Conservation (phyloP, 129 eudicot species). For the Centrapalus pauciflorus region DNA sequence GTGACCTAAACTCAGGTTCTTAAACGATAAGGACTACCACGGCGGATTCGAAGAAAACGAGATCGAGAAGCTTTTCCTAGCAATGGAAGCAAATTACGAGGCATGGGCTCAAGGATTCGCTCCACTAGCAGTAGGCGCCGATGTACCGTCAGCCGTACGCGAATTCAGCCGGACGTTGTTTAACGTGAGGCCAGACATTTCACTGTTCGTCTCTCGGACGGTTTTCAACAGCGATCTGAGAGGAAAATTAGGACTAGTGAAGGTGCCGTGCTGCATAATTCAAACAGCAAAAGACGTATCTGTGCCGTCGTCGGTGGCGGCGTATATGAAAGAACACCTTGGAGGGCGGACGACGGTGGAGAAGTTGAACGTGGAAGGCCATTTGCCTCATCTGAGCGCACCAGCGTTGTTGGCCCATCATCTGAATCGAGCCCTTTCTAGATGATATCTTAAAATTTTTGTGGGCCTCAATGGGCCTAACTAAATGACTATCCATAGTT, state of each 20-base stretch:
- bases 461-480: conserved; percentile 23
- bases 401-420: conserved; percentile 62
- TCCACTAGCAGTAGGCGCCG: conserved; percentile 95
- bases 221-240: conserved; percentile 78
- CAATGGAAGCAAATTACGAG: conserved; percentile 82
- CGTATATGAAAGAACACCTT: conserved; percentile 67
- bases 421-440: conserved; percentile 53
- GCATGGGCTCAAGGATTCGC: conserved; percentile 96
- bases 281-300: conserved; percentile 87
- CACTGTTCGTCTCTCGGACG: conserved; percentile 57
- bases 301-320: conserved; percentile 81
- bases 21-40: conserved; percentile 77
- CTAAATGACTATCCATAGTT: conserved; percentile 12
- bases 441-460: conserved; percentile 23
- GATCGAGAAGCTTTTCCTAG: conserved; percentile 73
- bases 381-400: conserved; percentile 85
- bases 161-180: conserved; percentile 94
- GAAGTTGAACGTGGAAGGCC: conserved; percentile 79
- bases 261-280: conserved; percentile 75
- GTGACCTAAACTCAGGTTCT: conserved; percentile 43
- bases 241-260: conserved; percentile 65
- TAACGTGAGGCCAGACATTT: conserved; percentile 92
- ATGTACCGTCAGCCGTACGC: conserved; percentile 87
- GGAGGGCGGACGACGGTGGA: conserved; percentile 90
- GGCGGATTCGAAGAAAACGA: conserved; percentile 88